These are phyloP conservation scores for Leptographium procerum DNA, from an alignment of 2,329 filamentous ascomycete genomes.

Conservation along the genomic window DNA sequence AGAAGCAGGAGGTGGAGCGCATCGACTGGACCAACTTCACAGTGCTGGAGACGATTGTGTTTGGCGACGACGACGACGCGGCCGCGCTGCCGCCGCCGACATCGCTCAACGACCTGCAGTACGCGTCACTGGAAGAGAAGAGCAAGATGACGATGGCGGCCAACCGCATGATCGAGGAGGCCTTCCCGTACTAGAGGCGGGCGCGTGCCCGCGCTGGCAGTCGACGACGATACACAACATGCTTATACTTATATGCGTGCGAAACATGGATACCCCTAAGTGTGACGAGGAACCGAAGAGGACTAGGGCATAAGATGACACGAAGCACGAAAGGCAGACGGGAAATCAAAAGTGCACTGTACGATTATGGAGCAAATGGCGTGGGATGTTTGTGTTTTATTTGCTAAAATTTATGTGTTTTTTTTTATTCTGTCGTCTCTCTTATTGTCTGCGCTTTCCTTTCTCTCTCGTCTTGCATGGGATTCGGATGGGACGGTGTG, in stretches of 20 bases:
- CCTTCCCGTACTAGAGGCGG: conserved; percentile 53
- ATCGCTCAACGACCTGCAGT: conserved; percentile 82
- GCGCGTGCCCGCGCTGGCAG: not conserved
- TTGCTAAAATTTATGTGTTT: no score
- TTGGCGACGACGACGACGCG: conserved; percentile 79
- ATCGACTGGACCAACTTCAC: conserved; percentile 99
- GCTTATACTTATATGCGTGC: no score
- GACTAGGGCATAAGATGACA: not conserved
- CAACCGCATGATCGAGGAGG: conserved; percentile 83
- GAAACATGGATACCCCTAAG: no score
- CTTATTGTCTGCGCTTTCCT: not conserved
- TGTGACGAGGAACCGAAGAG: not conserved
- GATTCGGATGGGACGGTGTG: not conserved
- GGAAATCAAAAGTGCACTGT: not conserved
- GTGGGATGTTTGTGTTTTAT: no score
- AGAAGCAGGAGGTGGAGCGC: conserved; percentile 63
- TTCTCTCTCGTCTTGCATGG: not conserved
- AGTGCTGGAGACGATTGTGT: conserved; percentile 88
- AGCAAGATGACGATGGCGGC: conserved; percentile 78
- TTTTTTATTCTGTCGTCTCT: not conserved
- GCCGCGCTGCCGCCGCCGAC: conserved; percentile 80
- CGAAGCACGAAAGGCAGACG: no score
- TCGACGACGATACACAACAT: not conserved
- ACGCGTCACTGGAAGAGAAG: conserved; percentile 88
- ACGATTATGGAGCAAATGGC: not conserved